Evolutionary conservation across 345 rosid genomes (phyloP), one percentile per base, ranked within the genome.

Genomic region (Moringa oleifera): DNA sequence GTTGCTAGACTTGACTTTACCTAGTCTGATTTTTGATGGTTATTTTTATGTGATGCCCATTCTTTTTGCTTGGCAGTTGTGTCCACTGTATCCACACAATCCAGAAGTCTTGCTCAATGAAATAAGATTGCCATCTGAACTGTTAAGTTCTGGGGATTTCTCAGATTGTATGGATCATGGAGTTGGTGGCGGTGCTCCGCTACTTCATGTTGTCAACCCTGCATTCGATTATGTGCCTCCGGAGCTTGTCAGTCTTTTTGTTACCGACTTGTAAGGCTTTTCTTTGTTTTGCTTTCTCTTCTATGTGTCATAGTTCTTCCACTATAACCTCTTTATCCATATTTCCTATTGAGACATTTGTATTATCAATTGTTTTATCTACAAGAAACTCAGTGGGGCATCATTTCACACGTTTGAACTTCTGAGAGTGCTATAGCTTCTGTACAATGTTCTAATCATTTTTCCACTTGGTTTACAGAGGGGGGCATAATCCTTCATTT

Each of bases 231-330:
- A 85, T 73, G 95, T 95, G 53, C 99, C 99, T 25, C 96, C 97
- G 20, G 82, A 81, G 81, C 96, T 89, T 73, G 96, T 95, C 73
- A 95, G 96, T 69, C 89, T 91, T 67, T 95, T 91, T 63, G 87
- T 95, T 50, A 95, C 99, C 57, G 99, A 91, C 67, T 91, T 89
- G 96, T 91, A 84, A 89, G 98, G n/a, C n/a, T n/a, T n/a, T n/a
- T n/a, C n/a, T n/a, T n/a, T n/a, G n/a, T n/a, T n/a, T n/a, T n/a
- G n/a, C n/a, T n/a, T n/a, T n/a, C n/a, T n/a, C n/a, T n/a, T n/a
- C n/a, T n/a, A n/a, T n/a, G n/a, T n/a, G n/a, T n/a, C n/a, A n/a
- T n/a, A n/a, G n/a, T n/a, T n/a, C n/a, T n/a, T n/a, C n/a, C n/a
- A n/a, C n/a, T n/a, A n/a, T n/a, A n/a, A n/a, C n/a, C n/a, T n/a